Evolutionary conservation across 2,329 filamentous ascomycete genomes (phyloP), one percentile per base, ranked within the genome.

Genomic region (Diplodia scrobiculata): DNA sequence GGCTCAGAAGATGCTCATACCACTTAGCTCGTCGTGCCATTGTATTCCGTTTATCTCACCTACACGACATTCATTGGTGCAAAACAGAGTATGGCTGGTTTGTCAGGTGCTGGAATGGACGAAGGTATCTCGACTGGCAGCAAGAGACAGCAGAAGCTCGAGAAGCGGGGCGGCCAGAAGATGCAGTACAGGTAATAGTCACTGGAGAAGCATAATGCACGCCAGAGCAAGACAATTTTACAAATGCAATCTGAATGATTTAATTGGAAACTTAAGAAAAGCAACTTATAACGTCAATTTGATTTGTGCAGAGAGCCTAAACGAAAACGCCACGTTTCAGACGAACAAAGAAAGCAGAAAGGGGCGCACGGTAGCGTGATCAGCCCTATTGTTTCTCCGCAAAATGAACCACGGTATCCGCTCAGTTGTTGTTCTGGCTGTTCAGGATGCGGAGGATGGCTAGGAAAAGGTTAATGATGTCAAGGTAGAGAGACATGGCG

Each of bases 401-500:
- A 19, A n/a, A 19, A 45, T 45, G 17, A 19, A 7, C 41, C 17
- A 14, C 3, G 48, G n/a, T 29, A 52, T 5, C 9, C 17, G 41
- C 41, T 48, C 55, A 98, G 84, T 97, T 96, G 80, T 96, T 94
- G 76, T 88, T 89, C 84, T 97, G 91, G 82, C 90, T 96, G 84
- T 99, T 99, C 74, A 99, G 83, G 72, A 99, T 98, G 75, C 95
- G 86, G 75, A 99, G 83, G 74, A 99, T 99, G 63, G 92, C 90
- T 71, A 99, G 84, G 87, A 99, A 99, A 71, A 99, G 80, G 84
- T 99, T 99, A 83, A 98, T 91, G 70, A 98, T 88, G 78, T 98
- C 94, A 59, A 99, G 85, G 78, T 99, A 99, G 58, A 99, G 84
- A 75, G 91, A 95, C 78, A 99, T 97, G 10, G 91, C 89, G 59